A percentile compares a stretch with the other conserved stretches of the same genome.
Evolutionary conservation across 2,329 filamentous ascomycete genomes (phyloP).

Genomic region (Penicillium palitans): DNA sequence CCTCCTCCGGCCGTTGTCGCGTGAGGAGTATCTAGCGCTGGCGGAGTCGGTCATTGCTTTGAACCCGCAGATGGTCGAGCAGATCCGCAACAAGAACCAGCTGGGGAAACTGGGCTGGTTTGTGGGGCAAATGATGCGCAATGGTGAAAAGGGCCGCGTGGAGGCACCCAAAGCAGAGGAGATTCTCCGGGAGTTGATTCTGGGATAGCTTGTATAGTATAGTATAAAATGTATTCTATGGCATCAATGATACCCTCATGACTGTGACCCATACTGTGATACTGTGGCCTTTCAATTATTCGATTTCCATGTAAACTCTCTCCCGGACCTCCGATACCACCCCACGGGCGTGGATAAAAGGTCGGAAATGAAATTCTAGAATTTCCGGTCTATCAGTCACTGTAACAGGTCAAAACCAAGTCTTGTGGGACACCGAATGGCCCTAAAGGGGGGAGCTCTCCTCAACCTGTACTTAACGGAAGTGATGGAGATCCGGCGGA

Average conservation of each 20-base stretch:
- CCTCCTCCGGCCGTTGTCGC: slow-evolving; percentile 55
- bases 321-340: background rate
- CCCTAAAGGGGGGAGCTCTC: slow-evolving; percentile 37
- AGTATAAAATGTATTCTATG: slow-evolving; percentile 14
- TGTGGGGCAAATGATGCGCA: slow-evolving; percentile 67
- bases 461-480: slow-evolving; percentile 53
- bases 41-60: slow-evolving; percentile 55
- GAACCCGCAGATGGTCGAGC: slow-evolving; percentile 59
- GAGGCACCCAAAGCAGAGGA: slow-evolving; percentile 61
- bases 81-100: slow-evolving; percentile 61
- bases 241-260: slow-evolving; percentile 27
- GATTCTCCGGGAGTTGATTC: slow-evolving; percentile 53
- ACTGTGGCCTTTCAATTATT: background rate
- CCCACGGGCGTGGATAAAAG: background rate
- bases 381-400: slow-evolving; percentile 10
- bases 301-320: background rate
- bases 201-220: slow-evolving; percentile 20
- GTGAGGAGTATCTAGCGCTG: slow-evolving; percentile 56
- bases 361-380: slow-evolving; percentile 13
- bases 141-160: slow-evolving; percentile 60
- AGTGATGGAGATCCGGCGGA: slow-evolving; percentile 31
- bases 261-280: background rate
- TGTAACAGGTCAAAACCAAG: slow-evolving; percentile 21
- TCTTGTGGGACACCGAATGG: slow-evolving; percentile 26
- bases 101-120: slow-evolving; percentile 67